phyloP scores from a whole-genome alignment of 1,284 basidiomycete genomes.

The Leccinum fuscescens region DNA sequence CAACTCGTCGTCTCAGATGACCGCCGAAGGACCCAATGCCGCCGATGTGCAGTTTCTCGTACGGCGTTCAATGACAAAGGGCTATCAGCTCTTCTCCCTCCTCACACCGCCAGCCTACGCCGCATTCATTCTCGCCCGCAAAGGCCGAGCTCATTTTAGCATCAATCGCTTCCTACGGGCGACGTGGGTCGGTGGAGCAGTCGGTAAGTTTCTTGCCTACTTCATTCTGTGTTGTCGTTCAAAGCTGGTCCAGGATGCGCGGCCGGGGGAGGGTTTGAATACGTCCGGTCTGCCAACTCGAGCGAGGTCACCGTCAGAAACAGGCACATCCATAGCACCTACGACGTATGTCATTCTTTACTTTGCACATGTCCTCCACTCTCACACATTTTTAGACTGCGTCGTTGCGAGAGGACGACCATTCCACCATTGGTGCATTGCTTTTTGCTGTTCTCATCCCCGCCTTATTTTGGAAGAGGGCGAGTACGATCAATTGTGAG shows the following conservation, averaged over 20 bases:
- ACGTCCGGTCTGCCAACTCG: conserved; percentile 42
- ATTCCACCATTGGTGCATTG: conserved; percentile 66
- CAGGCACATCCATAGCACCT: conserved; percentile 44
- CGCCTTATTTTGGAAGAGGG: conserved; percentile 67
- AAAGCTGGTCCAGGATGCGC: conserved; percentile 30
- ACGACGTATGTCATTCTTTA: conserved; percentile 47
- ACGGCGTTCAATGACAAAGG: conserved; percentile 59
- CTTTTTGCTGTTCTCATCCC: conserved; percentile 61
- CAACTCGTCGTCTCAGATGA: conserved; percentile 12
- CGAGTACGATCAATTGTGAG: conserved; percentile 54
- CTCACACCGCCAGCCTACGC: conserved; percentile 59
- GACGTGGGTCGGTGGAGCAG: conserved; percentile 65
- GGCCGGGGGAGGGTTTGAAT: conserved; percentile 46
- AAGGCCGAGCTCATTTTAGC: conserved; percentile 51
- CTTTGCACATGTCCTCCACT: neutral
- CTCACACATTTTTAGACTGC: conserved; percentile 41
- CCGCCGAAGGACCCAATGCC: conserved; percentile 7
- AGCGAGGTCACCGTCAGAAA: conserved; percentile 39
- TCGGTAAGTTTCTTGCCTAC: conserved; percentile 34
- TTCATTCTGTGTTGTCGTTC: neutral
- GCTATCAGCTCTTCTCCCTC: conserved; percentile 63
- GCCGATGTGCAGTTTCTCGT: conserved; percentile 45
- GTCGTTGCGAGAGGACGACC: conserved; percentile 61
- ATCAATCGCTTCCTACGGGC: conserved; percentile 62
- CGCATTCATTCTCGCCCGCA: conserved; percentile 49